Evolutionary conservation across 768 basidiomycete genomes (phyloP).

Genomic region (Punctularia strigosozonata): DNA sequence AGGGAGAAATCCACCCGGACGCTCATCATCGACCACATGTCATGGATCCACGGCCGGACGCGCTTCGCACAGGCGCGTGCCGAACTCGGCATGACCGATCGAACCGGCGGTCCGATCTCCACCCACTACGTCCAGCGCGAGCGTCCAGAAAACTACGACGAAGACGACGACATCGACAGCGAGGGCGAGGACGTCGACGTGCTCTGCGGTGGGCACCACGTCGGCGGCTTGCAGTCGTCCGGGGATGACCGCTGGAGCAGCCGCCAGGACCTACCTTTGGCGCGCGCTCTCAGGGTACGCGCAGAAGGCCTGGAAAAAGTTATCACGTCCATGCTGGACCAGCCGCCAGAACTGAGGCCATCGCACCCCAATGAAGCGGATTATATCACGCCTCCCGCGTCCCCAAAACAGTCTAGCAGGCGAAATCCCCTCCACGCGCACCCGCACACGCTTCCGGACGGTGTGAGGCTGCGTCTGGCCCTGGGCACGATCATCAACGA

Average conservation of each 20-base stretch:
- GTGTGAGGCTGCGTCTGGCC: conserved; percentile 66
- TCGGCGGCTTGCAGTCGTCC: conserved; percentile 12
- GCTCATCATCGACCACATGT: conserved; percentile 78
- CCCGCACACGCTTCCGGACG: conserved; percentile 64
- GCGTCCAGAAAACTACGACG: conserved; percentile 67
- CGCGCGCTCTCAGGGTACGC: conserved; percentile 52
- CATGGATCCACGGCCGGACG: conserved; percentile 75
- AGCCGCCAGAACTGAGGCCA: conserved; percentile 56
- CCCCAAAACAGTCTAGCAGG: conserved; percentile 28
- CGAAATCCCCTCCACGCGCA: conserved; percentile 21
- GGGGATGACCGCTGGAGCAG: too few species aligned
- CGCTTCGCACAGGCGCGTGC: conserved; percentile 77
- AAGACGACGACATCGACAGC: conserved; percentile 54
- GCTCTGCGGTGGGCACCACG: neutral
- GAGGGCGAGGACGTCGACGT: conserved; percentile 45
- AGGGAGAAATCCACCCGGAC: conserved; percentile 84
- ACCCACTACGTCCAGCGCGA: conserved; percentile 49
- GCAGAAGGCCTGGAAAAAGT: conserved; percentile 81
- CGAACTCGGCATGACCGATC: conserved; percentile 79
- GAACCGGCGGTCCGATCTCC: conserved; percentile 55
- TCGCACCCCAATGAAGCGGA: conserved; percentile 36
- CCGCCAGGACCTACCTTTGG: conserved; percentile 52
- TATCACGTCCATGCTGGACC: conserved; percentile 67
- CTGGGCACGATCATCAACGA: conserved; percentile 74
- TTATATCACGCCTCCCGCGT: conserved; percentile 36